Conservation (phyloP, 2,329 filamentous ascomycete species). For the Bipolaris oryzae region DNA sequence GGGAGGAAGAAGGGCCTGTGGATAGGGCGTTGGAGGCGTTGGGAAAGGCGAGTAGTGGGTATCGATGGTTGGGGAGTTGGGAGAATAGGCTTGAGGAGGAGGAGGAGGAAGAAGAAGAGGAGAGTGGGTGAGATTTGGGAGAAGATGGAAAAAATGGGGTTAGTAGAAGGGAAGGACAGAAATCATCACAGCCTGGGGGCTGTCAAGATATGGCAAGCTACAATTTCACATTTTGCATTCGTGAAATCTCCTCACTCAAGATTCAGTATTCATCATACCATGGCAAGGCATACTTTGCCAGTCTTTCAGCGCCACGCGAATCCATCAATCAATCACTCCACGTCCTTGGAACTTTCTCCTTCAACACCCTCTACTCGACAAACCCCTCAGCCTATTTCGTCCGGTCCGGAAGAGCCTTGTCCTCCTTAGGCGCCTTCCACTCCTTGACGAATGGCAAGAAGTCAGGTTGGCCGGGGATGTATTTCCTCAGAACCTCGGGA, state of each 20-base stretch:
- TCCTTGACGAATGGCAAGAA: slow-evolving; percentile 91
- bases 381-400: slow-evolving; percentile 9
- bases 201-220: neutral
- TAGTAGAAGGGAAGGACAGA: no score
- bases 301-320: neutral
- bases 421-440: slow-evolving; percentile 43
- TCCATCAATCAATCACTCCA: neutral
- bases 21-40: slow-evolving; percentile 66
- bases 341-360: neutral
- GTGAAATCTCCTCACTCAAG: neutral
- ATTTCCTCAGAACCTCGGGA: slow-evolving; percentile 55
- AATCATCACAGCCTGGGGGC: neutral
- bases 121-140: neutral
- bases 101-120: neutral
- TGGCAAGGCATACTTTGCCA: neutral
- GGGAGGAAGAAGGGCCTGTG: slow-evolving; percentile 56
- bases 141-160: neutral
- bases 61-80: slow-evolving; percentile 76
- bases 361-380: neutral
- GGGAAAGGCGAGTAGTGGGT: slow-evolving; percentile 62
- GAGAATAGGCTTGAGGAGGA: slow-evolving; percentile 23
- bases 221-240: neutral
- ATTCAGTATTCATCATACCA: neutral
- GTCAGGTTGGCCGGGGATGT: slow-evolving; percentile 85
- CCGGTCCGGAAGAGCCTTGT: slow-evolving; percentile 32